Evolutionary conservation across 2,329 filamentous ascomycete species (phyloP).

Genomic region (Trichoderma sp.): DNA sequence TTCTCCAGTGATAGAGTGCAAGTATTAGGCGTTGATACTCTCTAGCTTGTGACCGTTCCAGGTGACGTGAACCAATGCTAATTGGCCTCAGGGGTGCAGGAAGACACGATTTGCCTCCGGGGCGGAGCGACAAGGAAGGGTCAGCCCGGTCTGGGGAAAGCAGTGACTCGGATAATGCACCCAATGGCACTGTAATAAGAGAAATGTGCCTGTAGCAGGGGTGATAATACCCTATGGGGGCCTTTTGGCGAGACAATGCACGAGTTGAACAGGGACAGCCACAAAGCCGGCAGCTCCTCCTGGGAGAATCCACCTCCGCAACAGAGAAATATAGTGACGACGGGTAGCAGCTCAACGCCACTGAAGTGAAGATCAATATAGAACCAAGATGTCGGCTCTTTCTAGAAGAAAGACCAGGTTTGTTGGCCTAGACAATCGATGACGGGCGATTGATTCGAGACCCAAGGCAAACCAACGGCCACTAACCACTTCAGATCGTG

Average conservation of each 20-base stretch:
- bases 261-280: conserved; percentile 11
- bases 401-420: neutral
- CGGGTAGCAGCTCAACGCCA: neutral
- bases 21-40: neutral
- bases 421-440: neutral
- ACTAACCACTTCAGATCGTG: conserved; percentile 11
- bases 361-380: neutral
- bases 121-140: conserved; percentile 17
- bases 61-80: conserved; percentile 2
- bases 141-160: conserved; percentile 14
- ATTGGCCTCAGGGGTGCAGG: conserved; percentile 9
- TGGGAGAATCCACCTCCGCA: neutral
- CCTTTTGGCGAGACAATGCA: conserved; percentile 7
- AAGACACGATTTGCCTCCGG: conserved; percentile 16
- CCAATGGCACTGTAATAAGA: conserved; percentile 6
- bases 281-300: conserved; percentile 4
- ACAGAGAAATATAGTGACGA: neutral
- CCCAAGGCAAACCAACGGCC: neutral
- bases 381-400: neutral
- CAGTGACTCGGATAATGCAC: conserved; percentile 15
- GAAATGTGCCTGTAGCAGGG: conserved; percentile 18
- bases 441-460: neutral
- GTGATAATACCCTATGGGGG: conserved; percentile 19
- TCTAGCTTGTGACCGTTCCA: neutral
- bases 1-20: neutral